Base-by-base conservation (phyloP, 352 stramenopile genomes). In the Albugo candida region DNA sequence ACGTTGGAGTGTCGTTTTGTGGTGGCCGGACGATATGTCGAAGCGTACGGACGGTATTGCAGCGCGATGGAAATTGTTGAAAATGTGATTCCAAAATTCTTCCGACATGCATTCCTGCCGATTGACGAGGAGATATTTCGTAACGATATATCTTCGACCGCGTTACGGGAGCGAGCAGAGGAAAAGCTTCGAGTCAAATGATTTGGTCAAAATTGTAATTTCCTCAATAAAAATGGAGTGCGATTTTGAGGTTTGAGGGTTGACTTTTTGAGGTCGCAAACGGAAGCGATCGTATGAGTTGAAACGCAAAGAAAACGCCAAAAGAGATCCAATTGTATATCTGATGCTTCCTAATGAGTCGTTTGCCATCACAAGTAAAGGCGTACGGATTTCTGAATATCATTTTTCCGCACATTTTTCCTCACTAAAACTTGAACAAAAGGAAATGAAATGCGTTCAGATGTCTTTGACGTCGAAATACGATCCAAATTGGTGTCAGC, bases 111-210 rank as follows among this genome's bases (percentile, higher is more conserved):
- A 38, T 95, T 95, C 50, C 12, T 84, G 1, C 60, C 65, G 5
- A 46, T 95, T 12, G 42, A 61, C 13, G 83, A 94, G 55, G 55
- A 61, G 2, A 48, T 66, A 1, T 95, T 92, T 54, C 79, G 84
- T 31, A 72, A 72, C 24, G 84, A 95, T 56, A 59, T 95, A 13
- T 94, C 81, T 11, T 95, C 83, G 13, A 92, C 82, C 1, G 59
- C 84, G 27, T 62, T 95, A 5, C 69, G 83, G 13, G 36, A 14
- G 13, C n/a, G 21, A 51, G 27, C 11, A 51, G 12, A 41, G 19
- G 21, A 49, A 49, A 31, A 31, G 24, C 24, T 31, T 31, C n/a
- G n/a, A n/a, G n/a, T 31, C 24, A 31, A 31, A 31, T 31, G 24
- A 31, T 3, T 31, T 8, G 24, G 24, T 10, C 3, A 31, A 31